A percentile compares a stretch with the other conserved stretches of the same genome.
Conservation (phyloP, 257 asterid species). For the Hygrophila difformis region DNA sequence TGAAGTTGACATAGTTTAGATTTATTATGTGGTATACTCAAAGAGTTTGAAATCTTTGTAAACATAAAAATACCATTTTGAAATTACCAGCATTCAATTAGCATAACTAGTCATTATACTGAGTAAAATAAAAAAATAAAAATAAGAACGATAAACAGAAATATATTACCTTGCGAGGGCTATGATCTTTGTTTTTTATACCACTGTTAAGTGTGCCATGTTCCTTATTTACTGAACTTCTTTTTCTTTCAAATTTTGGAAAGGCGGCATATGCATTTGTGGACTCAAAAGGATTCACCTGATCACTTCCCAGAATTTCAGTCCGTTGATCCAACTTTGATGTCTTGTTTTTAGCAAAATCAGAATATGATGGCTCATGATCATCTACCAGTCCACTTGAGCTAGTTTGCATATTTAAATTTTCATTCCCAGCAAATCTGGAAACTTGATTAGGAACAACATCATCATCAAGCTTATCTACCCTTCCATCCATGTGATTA, state of each 20-base stretch:
- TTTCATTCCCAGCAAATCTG: conserved; percentile 57
- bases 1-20: neutral
- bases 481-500: conserved; percentile 30
- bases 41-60: neutral
- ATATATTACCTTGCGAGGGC: conserved; percentile 57
- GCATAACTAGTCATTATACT: neutral
- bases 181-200: conserved; percentile 41
- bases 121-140: too few species aligned
- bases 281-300: conserved; percentile 37
- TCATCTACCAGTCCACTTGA: conserved; percentile 28
- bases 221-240: conserved; percentile 36
- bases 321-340: conserved; percentile 33
- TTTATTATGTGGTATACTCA: neutral
- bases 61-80: too few species aligned
- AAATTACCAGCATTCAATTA: neutral
- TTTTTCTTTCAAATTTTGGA: conserved; percentile 41
- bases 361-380: conserved; percentile 32
- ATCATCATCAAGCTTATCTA: conserved; percentile 36
- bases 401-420: conserved; percentile 27
- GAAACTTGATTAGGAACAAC: conserved; percentile 54
- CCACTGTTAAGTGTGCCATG: conserved; percentile 42
- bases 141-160: conserved; percentile 6
- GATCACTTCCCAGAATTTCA: conserved; percentile 41
- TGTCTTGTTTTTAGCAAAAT: conserved; percentile 20
- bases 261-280: conserved; percentile 26